A percentile compares a stretch with the other conserved stretches of the same genome.
These are phyloP conservation scores for Kluyveromyces marxianus DNA, from an alignment of 1,139 yeast genomes.

Conservation along the genomic window DNA sequence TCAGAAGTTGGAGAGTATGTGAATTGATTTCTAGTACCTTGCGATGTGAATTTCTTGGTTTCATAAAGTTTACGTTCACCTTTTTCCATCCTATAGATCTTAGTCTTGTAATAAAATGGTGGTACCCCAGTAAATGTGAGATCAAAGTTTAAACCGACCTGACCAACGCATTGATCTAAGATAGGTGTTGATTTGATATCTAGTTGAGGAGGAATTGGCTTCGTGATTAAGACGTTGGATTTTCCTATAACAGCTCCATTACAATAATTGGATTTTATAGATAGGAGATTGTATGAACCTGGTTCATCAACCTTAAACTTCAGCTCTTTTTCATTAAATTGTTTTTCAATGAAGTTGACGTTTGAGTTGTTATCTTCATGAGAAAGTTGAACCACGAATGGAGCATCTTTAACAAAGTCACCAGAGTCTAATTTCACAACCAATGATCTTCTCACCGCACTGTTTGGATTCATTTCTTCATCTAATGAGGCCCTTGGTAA, in stretches of 20 bases:
- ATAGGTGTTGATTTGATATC: conserved; percentile 52
- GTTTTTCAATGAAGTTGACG: conserved; percentile 31
- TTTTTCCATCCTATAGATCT: conserved; percentile 48
- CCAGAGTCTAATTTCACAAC: conserved; percentile 29
- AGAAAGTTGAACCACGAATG: conserved; percentile 40
- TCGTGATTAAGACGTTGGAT: conserved; percentile 39
- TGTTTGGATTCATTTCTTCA: conserved; percentile 33
- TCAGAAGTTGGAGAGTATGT: conserved; percentile 71
- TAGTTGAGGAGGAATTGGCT: conserved; percentile 49
- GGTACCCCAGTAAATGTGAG: conserved; percentile 65
- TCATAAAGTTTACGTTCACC: conserved; percentile 30
- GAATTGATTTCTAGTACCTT: conserved; percentile 44
- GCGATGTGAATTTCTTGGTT: conserved; percentile 32
- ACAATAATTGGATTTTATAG: conserved; percentile 55
- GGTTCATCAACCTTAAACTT: conserved; percentile 42
- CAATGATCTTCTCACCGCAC: conserved; percentile 39
- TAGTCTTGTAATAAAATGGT: conserved; percentile 64
- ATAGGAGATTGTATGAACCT: conserved; percentile 53
- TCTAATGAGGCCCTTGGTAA: conserved; percentile 45
- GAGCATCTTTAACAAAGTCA: conserved; percentile 32
- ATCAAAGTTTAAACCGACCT: conserved; percentile 74
- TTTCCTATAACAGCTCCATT: conserved; percentile 49
- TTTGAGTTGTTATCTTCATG: conserved; percentile 32
- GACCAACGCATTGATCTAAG: conserved; percentile 84
- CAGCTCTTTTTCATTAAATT: conserved; percentile 26